Conservation (phyloP, 495 filamentous ascomycete genomes). For the Aspergillus olivimuriae region DNA sequence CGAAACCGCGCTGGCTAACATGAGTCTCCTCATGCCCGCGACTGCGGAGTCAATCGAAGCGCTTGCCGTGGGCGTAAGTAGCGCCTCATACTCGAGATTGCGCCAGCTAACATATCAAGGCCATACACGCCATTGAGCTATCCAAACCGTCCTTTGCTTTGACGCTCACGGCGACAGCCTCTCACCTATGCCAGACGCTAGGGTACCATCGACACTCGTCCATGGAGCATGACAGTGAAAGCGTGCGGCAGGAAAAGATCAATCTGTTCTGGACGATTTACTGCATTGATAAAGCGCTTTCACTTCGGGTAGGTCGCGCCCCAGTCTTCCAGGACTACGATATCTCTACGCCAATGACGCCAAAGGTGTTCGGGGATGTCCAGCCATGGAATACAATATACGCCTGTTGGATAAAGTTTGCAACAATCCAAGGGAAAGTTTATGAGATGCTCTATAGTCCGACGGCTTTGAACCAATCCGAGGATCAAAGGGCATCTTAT, state of each 20-base stretch:
- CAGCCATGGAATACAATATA: slow-evolving; percentile 25
- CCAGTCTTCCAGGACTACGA: slow-evolving; percentile 59
- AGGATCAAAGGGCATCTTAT: slow-evolving; percentile 33
- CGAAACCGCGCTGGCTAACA: slow-evolving; percentile 49
- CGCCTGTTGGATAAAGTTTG: slow-evolving; percentile 44
- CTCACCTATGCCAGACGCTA: slow-evolving; percentile 54
- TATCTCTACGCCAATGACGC: slow-evolving; percentile 43
- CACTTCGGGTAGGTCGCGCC: slow-evolving; percentile 58
- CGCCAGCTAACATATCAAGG: slow-evolving; percentile 21
- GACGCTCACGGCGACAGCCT: slow-evolving; percentile 51
- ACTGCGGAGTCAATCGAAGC: slow-evolving; percentile 54
- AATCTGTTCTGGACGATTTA: slow-evolving; percentile 60
- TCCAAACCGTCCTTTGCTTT: slow-evolving; percentile 59
- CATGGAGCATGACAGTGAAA: slow-evolving; percentile 38
- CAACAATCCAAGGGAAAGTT: slow-evolving; percentile 48
- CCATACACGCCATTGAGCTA: slow-evolving; percentile 53
- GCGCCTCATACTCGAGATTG: neutral
- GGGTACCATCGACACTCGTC: slow-evolving; percentile 55
- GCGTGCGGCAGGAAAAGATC: slow-evolving; percentile 29
- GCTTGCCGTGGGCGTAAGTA: slow-evolving; percentile 50
- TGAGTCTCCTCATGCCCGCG: slow-evolving; percentile 53
- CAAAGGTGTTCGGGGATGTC: slow-evolving; percentile 20
- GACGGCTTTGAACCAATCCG: slow-evolving; percentile 44
- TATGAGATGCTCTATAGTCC: slow-evolving; percentile 60
- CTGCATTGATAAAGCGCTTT: slow-evolving; percentile 52